Evolutionary conservation across 2,329 filamentous ascomycete genomes (phyloP).

Genomic region (Fusarium sp.): DNA sequence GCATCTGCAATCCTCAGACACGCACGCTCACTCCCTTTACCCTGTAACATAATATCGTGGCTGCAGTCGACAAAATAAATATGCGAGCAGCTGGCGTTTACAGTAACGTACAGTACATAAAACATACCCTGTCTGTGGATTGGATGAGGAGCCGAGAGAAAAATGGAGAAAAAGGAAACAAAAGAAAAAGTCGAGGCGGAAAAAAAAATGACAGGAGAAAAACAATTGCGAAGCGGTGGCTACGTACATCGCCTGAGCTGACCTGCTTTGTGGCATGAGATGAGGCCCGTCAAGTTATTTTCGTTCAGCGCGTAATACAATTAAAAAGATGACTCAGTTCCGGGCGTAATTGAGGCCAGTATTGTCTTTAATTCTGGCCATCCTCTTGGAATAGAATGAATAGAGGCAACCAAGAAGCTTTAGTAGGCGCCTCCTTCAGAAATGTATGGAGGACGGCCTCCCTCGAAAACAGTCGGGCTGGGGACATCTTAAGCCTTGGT

Average conservation of each 20-base stretch:
- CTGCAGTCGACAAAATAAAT: neutral
- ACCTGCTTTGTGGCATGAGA: neutral
- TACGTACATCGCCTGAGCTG: neutral
- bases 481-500: conserved; percentile 17
- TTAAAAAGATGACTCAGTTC: neutral
- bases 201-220: neutral
- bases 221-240: neutral
- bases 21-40: no score
- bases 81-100: neutral
- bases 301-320: neutral
- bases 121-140: neutral
- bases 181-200: neutral
- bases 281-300: neutral
- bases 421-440: neutral
- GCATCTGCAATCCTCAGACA: neutral
- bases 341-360: neutral
- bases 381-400: neutral
- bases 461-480: neutral
- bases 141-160: neutral
- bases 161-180: neutral
- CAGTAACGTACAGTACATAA: neutral
- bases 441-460: neutral
- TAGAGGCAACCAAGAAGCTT: neutral
- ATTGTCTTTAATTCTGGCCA: neutral
- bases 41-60: neutral